A percentile compares a stretch with the other conserved stretches of the same genome.
Conservation (phyloP, 2,329 filamentous ascomycete genomes). For the Paracoccidioides brasiliensis region DNA sequence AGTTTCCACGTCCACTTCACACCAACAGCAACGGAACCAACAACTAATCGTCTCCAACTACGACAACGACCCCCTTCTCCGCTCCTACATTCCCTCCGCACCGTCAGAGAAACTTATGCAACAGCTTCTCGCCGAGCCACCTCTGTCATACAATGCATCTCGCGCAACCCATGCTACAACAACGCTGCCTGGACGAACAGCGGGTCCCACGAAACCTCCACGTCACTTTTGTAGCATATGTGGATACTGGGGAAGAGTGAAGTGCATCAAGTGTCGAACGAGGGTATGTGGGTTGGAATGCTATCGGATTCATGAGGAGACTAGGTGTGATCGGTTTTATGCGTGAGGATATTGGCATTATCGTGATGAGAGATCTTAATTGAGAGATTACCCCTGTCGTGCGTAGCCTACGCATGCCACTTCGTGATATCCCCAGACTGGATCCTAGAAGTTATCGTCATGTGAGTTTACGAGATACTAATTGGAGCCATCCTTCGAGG, state of each 20-base stretch:
- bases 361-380: background rate
- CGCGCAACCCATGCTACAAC: conserved; percentile 31
- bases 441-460: background rate
- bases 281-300: conserved; percentile 37
- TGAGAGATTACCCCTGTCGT: background rate
- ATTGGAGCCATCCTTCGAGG: background rate
- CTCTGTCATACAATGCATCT: conserved; percentile 35
- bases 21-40: conserved; percentile 7
- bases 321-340: conserved; percentile 31
- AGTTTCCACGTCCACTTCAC: background rate
- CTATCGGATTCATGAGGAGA: conserved; percentile 36
- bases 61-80: conserved; percentile 31
- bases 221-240: conserved; percentile 37
- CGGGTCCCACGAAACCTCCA: conserved; percentile 17
- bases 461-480: background rate
- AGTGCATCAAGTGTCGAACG: conserved; percentile 35
- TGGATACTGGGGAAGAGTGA: conserved; percentile 39
- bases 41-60: conserved; percentile 26
- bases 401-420: background rate
- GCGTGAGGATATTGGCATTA: conserved; percentile 1
- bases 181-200: conserved; percentile 5
- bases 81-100: conserved; percentile 28
- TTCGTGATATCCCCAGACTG: background rate
- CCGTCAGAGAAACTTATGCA: conserved; percentile 36
- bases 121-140: conserved; percentile 32